These are phyloP conservation scores for Grigorovia yakushimaensis DNA, from an alignment of 805 yeast genomes.

Conservation along the genomic window DNA sequence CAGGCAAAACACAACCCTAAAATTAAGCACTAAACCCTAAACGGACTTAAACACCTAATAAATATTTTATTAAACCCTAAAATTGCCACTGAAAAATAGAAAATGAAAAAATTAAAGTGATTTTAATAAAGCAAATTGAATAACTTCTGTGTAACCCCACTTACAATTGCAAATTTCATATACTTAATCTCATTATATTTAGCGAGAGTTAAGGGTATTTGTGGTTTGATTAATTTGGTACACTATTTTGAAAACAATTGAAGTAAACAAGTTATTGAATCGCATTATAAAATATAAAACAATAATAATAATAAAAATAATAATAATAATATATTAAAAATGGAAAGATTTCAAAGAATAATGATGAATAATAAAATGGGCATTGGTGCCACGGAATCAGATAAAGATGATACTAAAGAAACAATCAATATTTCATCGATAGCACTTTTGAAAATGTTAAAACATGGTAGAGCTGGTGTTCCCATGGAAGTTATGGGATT, in stretches of 20 bases:
- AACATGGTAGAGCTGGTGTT: conserved; percentile 90
- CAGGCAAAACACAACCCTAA: no score
- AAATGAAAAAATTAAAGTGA: neutral
- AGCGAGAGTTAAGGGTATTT: no score
- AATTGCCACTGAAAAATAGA: neutral
- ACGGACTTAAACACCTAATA: neutral
- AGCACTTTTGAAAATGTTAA: conserved; percentile 91
- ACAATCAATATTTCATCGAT: conserved; percentile 93
- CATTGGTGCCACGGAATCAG: conserved; percentile 50
- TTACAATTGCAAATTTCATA: no score
- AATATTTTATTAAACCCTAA: neutral
- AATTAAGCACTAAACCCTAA: neutral
- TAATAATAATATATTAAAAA: conserved; percentile 11
- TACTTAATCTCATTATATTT: no score
- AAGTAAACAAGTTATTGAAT: no score
- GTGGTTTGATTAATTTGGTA: no score
- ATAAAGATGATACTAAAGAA: conserved; percentile 88
- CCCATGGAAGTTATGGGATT: conserved; percentile 93
- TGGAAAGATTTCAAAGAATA: conserved; percentile 37
- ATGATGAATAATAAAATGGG: conserved; percentile 22
- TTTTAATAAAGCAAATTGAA: neutral
- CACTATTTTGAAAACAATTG: no score
- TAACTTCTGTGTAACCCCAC: neutral
- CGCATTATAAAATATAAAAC: no score
- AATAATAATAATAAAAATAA: neutral